These are phyloP conservation scores for Trametes polyzona DNA, from an alignment of 1,284 basidiomycete species.

Conservation along the genomic window DNA sequence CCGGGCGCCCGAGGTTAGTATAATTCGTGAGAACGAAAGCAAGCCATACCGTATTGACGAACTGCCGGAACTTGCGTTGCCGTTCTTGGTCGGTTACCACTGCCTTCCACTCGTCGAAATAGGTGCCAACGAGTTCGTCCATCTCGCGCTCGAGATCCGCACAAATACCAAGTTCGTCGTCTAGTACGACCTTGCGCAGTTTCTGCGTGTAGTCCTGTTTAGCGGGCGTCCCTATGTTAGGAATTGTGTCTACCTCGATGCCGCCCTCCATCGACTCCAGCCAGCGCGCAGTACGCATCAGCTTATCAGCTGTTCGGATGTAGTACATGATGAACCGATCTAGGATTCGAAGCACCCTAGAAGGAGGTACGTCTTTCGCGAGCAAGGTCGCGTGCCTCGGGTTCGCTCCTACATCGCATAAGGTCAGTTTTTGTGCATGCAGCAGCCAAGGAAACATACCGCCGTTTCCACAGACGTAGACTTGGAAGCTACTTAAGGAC, in stretches of 20 bases:
- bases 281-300: conserved; percentile 78
- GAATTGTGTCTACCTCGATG: conserved; percentile 49
- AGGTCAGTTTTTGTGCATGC: too few species aligned
- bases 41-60: conserved; percentile 59
- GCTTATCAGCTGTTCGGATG: conserved; percentile 71
- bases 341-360: conserved; percentile 64
- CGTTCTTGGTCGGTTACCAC: conserved; percentile 62
- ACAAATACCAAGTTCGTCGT: conserved; percentile 82
- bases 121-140: conserved; percentile 67
- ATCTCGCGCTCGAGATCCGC: conserved; percentile 73
- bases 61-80: conserved; percentile 66
- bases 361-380: conserved; percentile 61
- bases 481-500: conserved; percentile 34
- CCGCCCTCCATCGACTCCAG: conserved; percentile 75
- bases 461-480: conserved; percentile 78
- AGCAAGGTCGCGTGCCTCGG: conserved; percentile 62
- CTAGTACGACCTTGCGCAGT: conserved; percentile 67
- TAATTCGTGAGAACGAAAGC: not conserved
- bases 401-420: conserved; percentile 43
- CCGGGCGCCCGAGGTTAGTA: not conserved
- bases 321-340: conserved; percentile 78
- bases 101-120: conserved; percentile 73
- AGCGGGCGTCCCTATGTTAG: not conserved
- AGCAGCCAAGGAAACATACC: conserved; percentile 37
- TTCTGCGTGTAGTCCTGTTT: conserved; percentile 40